phyloP scores from a whole-genome alignment of 2,329 filamentous ascomycete species.

The Zalaria obscura region DNA sequence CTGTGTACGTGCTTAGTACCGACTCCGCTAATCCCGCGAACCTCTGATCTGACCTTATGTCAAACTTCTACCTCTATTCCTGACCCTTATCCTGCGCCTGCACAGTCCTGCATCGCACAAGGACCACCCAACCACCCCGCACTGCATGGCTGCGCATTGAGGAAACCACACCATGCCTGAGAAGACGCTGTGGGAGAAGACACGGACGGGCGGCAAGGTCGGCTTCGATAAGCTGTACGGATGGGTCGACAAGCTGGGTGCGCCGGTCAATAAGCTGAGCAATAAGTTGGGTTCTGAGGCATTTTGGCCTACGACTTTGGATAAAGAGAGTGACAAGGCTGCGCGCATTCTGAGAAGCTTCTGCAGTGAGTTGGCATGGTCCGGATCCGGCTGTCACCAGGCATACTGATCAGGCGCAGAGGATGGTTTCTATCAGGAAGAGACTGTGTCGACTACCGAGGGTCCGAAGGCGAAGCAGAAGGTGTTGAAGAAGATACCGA shows the following conservation, averaged over 20 bases:
- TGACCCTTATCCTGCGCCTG: too few relatives aligned
- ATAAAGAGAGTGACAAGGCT: constrained; percentile 84
- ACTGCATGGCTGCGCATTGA: too few relatives aligned
- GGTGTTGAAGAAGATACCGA: constrained; percentile 70
- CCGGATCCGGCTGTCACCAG: constrained; percentile 2
- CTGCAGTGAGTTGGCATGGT: constrained; percentile 50
- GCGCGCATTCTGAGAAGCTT: constrained; percentile 81
- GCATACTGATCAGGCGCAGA: constrained; percentile 22
- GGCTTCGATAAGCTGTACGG: constrained; percentile 63
- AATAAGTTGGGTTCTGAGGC: constrained; percentile 72
- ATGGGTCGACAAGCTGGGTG: constrained; percentile 47
- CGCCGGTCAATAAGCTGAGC: constrained; percentile 65
- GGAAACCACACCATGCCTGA: background rate
- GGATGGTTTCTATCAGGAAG: constrained; percentile 55
- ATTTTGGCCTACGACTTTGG: constrained; percentile 74
- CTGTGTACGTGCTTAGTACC: too few relatives aligned
- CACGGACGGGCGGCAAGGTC: constrained; percentile 43
- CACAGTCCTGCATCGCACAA: too few relatives aligned
- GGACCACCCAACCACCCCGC: too few relatives aligned
- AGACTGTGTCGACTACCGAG: constrained; percentile 29
- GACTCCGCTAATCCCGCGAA: too few relatives aligned
- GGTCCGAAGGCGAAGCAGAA: constrained; percentile 46
- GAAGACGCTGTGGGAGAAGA: constrained; percentile 31
- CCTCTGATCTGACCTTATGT: too few relatives aligned
- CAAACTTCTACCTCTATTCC: too few relatives aligned